A percentile compares a stretch with the other conserved stretches of the same genome.
These are phyloP conservation scores for Calonectria hawksworthii DNA, from an alignment of 2,329 filamentous ascomycete species.

Conservation along the genomic window DNA sequence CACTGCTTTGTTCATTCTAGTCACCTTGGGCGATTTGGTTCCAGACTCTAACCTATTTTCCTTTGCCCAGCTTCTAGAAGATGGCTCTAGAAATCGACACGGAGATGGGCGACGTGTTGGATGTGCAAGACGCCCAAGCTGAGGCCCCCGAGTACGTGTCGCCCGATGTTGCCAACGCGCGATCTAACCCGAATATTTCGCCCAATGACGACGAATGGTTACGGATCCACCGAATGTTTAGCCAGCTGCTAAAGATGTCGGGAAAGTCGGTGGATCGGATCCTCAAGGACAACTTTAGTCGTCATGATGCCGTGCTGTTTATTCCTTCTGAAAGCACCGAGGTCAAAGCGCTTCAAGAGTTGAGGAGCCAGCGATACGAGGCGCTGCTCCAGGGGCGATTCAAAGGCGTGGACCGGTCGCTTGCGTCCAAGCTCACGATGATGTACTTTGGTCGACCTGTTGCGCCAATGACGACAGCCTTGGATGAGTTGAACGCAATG, in stretches of 20 bases:
- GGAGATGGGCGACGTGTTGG: background rate
- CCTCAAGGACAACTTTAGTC: slow-evolving; percentile 51
- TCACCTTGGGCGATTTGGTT: too few species aligned
- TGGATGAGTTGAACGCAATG: slow-evolving; percentile 33
- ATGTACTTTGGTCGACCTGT: slow-evolving; percentile 63
- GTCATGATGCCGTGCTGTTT: slow-evolving; percentile 51
- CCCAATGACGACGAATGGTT: slow-evolving; percentile 41
- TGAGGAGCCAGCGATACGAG: slow-evolving; percentile 48
- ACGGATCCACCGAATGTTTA: slow-evolving; percentile 50
- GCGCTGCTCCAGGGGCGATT: slow-evolving; percentile 50
- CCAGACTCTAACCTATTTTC: background rate
- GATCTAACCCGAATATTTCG: slow-evolving; percentile 41
- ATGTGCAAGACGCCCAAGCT: background rate
- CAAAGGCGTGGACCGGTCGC: slow-evolving; percentile 40
- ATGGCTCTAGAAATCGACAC: background rate
- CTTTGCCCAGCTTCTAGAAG: background rate
- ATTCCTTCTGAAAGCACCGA: slow-evolving; percentile 44
- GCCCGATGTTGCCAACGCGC: slow-evolving; percentile 6
- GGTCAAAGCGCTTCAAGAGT: slow-evolving; percentile 50
- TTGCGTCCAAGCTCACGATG: slow-evolving; percentile 60
- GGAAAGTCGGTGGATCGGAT: slow-evolving; percentile 47
- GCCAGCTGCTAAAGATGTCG: slow-evolving; percentile 38
- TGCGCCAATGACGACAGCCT: slow-evolving; percentile 50
- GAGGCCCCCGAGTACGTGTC: background rate
- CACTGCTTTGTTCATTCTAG: too few species aligned